Evolutionary conservation across 495 filamentous ascomycete genomes (phyloP), one percentile per base, ranked within the genome.

Genomic region (Bombardia bombarda): DNA sequence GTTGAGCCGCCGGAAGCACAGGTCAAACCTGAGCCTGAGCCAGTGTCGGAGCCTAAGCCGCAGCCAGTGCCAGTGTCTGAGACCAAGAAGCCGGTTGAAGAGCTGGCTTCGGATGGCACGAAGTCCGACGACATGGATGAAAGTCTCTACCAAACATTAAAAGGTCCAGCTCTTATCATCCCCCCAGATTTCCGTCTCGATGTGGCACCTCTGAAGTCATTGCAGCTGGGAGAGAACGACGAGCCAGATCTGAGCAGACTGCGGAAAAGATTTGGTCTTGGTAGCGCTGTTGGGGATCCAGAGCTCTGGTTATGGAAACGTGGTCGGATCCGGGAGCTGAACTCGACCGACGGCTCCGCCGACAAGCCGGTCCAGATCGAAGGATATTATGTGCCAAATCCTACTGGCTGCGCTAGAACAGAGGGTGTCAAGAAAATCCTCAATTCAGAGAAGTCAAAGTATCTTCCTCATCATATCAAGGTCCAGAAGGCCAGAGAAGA

Each of bases 401-500:
- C 66, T 0, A 84, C 86, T 20, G 92, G 92, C 24, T 83, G 78
- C 53, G 90, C 92, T 30, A 78, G 92, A 43, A 96, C 92, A 0
- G 89, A 97, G 73, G 89, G 88, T 16, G 80, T 84, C 38, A 90
- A 89, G 64, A 90, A 87, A 66, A 96, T 99, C 32, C 73, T 92
- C 33, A 89, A 99, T 55, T 83, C 87, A 0, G 93, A 97, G 58
- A 99, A 99, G 66, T 95, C 89, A 23, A 93, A 93, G 60, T 99
- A 99, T 52, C 78, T 99, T 2, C 92, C 93, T 7, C 92, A 99
- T 71, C 88, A 93, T 39, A 87, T 99, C 63, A 90, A 89, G 50
- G 87, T 99, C 37, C 84, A 93, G 55, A 86, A 82, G 55, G 86
- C 84, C 14, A 78, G 89, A 19, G 89, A 94, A 61, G 87, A 90